Evolutionary conservation across 305 asterid species (phyloP).

Genomic region (Fraxinus baroniana): DNA sequence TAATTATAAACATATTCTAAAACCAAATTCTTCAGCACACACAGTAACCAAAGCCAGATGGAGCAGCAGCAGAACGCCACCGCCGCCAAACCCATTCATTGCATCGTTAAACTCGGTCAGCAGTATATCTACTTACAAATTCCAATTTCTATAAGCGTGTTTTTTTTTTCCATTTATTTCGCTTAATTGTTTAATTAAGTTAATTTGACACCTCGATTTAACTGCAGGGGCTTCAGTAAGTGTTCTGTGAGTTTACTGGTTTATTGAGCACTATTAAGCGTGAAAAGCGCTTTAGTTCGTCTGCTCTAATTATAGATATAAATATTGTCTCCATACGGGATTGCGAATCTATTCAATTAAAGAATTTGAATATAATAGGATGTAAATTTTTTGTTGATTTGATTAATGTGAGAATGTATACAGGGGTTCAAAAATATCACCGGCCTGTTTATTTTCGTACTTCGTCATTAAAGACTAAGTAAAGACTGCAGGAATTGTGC

Average conservation of each 20-base stretch:
- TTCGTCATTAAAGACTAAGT: not conserved
- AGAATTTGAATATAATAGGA: not conserved
- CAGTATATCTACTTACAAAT: not conserved
- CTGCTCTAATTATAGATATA: not conserved
- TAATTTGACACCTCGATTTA: not conserved
- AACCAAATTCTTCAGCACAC: not conserved
- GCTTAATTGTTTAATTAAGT: not conserved
- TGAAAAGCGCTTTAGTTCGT: not conserved
- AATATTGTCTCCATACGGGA: not conserved
- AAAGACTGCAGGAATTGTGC: not conserved
- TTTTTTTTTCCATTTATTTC: not conserved
- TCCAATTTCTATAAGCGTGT: not conserved
- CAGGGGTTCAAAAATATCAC: not conserved
- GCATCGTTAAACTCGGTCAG: constrained; percentile 85
- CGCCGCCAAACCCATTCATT: constrained; percentile 46
- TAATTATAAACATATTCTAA: not conserved
- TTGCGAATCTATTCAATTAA: not conserved
- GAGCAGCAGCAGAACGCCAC: constrained; percentile 37
- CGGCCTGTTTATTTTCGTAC: not conserved
- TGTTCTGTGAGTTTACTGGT: not conserved
- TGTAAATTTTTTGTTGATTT: not conserved
- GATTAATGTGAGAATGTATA: not conserved
- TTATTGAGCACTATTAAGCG: not conserved
- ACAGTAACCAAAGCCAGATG: constrained; percentile 31
- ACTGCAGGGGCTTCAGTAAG: not conserved